These are phyloP conservation scores for Seiridium unicorne DNA, from an alignment of 2,329 filamentous ascomycete species.

Conservation along the genomic window DNA sequence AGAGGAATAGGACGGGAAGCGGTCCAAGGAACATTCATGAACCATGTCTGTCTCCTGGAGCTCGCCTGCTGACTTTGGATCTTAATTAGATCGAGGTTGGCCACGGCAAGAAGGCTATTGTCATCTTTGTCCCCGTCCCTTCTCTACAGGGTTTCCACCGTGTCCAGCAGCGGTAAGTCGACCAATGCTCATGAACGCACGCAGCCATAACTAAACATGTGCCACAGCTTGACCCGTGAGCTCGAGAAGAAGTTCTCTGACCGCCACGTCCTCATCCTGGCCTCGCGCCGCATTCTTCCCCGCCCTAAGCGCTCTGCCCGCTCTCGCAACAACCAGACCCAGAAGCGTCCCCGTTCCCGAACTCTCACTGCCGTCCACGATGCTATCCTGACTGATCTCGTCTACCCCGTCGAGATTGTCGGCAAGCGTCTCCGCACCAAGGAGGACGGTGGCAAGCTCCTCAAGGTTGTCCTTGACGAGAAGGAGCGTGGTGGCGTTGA, in stretches of 20 bases:
- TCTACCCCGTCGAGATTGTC: slow-evolving; percentile 99
- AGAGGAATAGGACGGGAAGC: slow-evolving; percentile 72
- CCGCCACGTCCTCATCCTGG: slow-evolving; percentile 98
- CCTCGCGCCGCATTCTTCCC: slow-evolving; percentile 96
- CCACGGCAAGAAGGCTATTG: slow-evolving; percentile 99
- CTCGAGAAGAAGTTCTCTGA: slow-evolving; percentile 99
- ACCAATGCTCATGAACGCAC: no score
- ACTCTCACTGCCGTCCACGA: slow-evolving; percentile 99
- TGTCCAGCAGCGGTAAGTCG: slow-evolving; percentile 95
- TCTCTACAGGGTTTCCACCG: slow-evolving; percentile 98
- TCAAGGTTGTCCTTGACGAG: slow-evolving; percentile 99
- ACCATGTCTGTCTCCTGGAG: slow-evolving; percentile 55
- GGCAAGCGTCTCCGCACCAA: slow-evolving; percentile 98
- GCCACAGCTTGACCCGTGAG: slow-evolving; percentile 88
- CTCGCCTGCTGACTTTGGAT: slow-evolving; percentile 73
- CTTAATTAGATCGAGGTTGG: slow-evolving; percentile 94
- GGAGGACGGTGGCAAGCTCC: slow-evolving; percentile 96
- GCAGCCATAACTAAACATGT: no score
- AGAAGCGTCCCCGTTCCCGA: slow-evolving; percentile 98
- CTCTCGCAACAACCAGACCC: slow-evolving; percentile 92
- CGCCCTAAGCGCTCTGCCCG: slow-evolving; percentile 98
- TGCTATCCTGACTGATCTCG: slow-evolving; percentile 94
- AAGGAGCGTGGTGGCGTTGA: slow-evolving; percentile 99
- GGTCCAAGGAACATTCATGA: slow-evolving; percentile 60
- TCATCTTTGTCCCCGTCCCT: slow-evolving; percentile 99